A percentile compares a stretch with the other conserved stretches of the same genome.
These are phyloP conservation scores for Umbelopsis vinacea DNA, from an alignment of 192 early-diverging fungal genomes.

Conservation along the genomic window DNA sequence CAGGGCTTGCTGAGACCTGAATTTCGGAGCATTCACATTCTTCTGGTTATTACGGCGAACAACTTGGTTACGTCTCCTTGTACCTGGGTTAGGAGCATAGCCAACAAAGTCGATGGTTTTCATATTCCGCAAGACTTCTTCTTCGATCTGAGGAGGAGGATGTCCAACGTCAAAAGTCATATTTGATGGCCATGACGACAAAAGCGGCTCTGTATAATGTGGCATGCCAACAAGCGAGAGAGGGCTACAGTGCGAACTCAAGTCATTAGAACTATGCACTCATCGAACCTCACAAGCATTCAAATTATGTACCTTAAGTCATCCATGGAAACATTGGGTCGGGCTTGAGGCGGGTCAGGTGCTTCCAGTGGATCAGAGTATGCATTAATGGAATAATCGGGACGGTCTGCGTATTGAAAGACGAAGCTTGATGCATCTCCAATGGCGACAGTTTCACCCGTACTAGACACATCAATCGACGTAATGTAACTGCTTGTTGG, in stretches of 20 bases:
- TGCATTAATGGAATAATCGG: constrained; percentile 66
- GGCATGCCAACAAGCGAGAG: constrained; percentile 83
- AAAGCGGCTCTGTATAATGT: constrained; percentile 72
- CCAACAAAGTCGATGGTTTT: constrained; percentile 94
- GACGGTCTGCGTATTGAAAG: constrained; percentile 76
- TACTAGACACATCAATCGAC: constrained; percentile 76
- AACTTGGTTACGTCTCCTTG: constrained; percentile 77
- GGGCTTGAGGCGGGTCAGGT: constrained; percentile 51
- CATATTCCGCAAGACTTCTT: constrained; percentile 74
- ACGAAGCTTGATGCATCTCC: constrained; percentile 79
- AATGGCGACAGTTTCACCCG: constrained; percentile 78
- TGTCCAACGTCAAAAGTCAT: constrained; percentile 73
- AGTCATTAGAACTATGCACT: constrained; percentile 6
- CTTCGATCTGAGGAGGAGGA: constrained; percentile 74
- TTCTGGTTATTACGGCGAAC: constrained; percentile 43
- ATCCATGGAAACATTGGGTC: constrained; percentile 46
- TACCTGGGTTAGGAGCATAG: constrained; percentile 88
- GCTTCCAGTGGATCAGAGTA: constrained; percentile 62
- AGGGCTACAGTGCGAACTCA: constrained; percentile 50
- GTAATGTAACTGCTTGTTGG: constrained; percentile 68
- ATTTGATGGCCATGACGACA: constrained; percentile 78
- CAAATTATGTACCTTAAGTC: constrained; percentile 53
- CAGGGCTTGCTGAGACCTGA: constrained; percentile 79
- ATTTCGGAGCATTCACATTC: constrained; percentile 67
- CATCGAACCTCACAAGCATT: background rate